These are phyloP conservation scores for Podospora anserina DNA, from an alignment of 495 filamentous ascomycete species.

Conservation along the genomic window DNA sequence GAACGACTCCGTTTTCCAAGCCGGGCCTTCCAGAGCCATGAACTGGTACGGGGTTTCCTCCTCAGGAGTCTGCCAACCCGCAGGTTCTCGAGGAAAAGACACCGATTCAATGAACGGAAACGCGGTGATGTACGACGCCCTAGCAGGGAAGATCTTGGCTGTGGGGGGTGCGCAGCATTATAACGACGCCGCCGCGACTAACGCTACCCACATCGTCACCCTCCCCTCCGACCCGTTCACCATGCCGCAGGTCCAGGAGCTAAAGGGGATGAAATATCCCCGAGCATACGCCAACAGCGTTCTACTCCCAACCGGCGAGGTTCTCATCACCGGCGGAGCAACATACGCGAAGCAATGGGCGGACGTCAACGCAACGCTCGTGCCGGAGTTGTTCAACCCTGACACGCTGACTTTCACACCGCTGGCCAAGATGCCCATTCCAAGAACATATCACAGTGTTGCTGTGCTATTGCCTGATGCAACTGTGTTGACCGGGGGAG, in stretches of 20 bases:
- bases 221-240: background rate
- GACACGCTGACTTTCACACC: slow-evolving; percentile 32
- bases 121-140: background rate
- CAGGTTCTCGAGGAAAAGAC: background rate
- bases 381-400: background rate
- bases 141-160: background rate
- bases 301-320: background rate
- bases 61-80: slow-evolving; percentile 24
- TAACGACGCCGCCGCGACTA: background rate
- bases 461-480: slow-evolving; percentile 57
- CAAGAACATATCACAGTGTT: slow-evolving; percentile 55
- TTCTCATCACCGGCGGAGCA: background rate
- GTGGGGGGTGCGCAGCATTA: background rate
- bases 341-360: background rate
- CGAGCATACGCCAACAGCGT: background rate
- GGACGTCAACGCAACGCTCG: background rate
- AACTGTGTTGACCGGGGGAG: slow-evolving; percentile 53
- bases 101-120: background rate
- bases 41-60: slow-evolving; percentile 59
- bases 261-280: background rate
- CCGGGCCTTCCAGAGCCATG: slow-evolving; percentile 54
- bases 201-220: background rate
- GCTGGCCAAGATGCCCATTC: slow-evolving; percentile 41
- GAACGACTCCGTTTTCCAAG: slow-evolving; percentile 53
- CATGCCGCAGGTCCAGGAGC: background rate